Conservation (phyloP, 1,284 basidiomycete genomes). For the Papiliotrema laurentii region DNA sequence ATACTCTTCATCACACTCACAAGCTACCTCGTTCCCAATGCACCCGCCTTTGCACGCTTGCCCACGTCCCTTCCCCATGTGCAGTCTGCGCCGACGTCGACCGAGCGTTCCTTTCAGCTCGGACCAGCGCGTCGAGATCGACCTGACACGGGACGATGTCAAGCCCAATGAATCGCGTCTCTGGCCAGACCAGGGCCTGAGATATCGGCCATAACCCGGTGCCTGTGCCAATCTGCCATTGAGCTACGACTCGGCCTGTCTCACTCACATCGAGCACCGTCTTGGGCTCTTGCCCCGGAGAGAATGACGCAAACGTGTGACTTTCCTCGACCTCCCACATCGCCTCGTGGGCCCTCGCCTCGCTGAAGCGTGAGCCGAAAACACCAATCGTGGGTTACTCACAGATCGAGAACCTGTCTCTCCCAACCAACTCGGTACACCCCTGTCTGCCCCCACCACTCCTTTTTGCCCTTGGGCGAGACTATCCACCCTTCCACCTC, state of each 20-base stretch:
- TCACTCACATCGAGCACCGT: constrained; percentile 41
- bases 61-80: constrained; percentile 30
- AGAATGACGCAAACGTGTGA: constrained; percentile 33
- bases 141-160: constrained; percentile 40
- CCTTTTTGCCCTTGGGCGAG: not conserved
- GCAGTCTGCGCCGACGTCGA: constrained; percentile 12
- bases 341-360: constrained; percentile 41
- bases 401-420: constrained; percentile 41
- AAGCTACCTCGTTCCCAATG: constrained; percentile 41
- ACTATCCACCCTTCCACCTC: not conserved
- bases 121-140: constrained; percentile 19
- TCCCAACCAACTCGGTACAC: constrained; percentile 44
- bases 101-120: constrained; percentile 20
- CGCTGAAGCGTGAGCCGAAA: constrained; percentile 15
- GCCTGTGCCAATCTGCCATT: constrained; percentile 37
- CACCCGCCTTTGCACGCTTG: constrained; percentile 30
- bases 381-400: constrained; percentile 10
- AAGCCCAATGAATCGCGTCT: constrained; percentile 37
- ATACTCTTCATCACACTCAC: constrained; percentile 34
- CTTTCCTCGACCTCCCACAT: constrained; percentile 32
- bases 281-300: constrained; percentile 23
- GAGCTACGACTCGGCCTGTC: not conserved
- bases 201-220: constrained; percentile 44
- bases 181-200: constrained; percentile 37
- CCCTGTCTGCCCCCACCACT: not conserved